Evolutionary conservation across 164 flowering plant species (phyloP).

Genomic region (Litsea cubeba): DNA sequence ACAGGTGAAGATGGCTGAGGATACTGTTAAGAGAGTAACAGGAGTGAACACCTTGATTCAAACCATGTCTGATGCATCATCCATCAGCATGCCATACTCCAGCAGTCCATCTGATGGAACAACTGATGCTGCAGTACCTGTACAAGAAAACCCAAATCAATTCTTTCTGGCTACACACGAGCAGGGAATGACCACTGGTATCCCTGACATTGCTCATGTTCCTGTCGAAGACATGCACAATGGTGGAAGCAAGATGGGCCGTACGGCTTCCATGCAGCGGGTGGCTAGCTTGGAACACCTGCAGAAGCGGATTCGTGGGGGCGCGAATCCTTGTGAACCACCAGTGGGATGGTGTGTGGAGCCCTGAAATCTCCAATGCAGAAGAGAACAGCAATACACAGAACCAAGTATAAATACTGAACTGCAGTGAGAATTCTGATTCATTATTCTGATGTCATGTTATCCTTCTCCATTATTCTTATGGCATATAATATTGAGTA

Average conservation of each 20-base stretch:
- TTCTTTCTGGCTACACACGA: slow-evolving; percentile 38
- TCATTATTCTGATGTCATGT: background rate
- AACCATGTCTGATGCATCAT: slow-evolving; percentile 56
- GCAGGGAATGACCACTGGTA: slow-evolving; percentile 29
- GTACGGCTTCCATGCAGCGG: slow-evolving; percentile 73
- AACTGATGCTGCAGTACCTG: slow-evolving; percentile 68
- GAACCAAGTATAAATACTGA: background rate
- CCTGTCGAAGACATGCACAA: slow-evolving; percentile 32
- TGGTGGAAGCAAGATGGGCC: slow-evolving; percentile 41
- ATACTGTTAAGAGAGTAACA: slow-evolving; percentile 72
- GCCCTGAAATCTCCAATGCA: background rate
- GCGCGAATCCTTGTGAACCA: slow-evolving; percentile 20
- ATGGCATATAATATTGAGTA: background rate
- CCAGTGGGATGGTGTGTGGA: slow-evolving; percentile 21
- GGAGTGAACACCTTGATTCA: slow-evolving; percentile 69
- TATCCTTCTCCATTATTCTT: background rate
- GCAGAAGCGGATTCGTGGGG: slow-evolving; percentile 79
- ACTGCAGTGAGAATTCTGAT: background rate
- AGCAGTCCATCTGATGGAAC: slow-evolving; percentile 63
- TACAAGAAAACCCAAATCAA: slow-evolving; percentile 50
- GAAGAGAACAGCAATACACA: background rate
- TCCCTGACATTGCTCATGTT: slow-evolving; percentile 34
- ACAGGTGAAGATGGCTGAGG: slow-evolving; percentile 97
- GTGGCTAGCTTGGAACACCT: slow-evolving; percentile 93
- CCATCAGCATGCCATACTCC: slow-evolving; percentile 40